phyloP scores from a whole-genome alignment of 108 stramenopile species.

The Stephanodiscus triporus region DNA sequence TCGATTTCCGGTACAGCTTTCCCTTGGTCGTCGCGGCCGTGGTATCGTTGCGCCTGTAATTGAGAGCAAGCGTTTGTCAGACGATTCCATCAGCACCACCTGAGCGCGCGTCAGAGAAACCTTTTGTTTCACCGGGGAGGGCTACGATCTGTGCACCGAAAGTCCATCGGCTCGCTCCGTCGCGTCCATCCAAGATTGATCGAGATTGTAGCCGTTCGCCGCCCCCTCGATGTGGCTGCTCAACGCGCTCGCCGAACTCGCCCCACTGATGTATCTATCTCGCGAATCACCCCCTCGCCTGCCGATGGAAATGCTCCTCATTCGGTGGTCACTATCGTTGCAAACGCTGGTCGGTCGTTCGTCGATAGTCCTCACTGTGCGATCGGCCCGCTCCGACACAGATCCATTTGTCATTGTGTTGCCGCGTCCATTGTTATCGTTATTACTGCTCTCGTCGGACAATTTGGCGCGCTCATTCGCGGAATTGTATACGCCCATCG shows the following conservation, averaged over 20 bases:
- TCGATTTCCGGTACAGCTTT: constrained; percentile 32
- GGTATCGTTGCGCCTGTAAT: background rate
- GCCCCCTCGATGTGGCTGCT: constrained; percentile 16
- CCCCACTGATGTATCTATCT: constrained; percentile 37
- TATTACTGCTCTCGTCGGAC: background rate
- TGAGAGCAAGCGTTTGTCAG: background rate
- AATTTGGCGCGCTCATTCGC: background rate
- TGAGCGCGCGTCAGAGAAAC: background rate
- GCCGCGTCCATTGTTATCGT: background rate
- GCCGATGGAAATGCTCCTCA: background rate
- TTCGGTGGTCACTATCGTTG: background rate
- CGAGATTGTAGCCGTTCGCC: constrained; percentile 7
- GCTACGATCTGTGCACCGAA: no score
- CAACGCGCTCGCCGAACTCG: constrained; percentile 38
- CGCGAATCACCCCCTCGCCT: constrained; percentile 15
- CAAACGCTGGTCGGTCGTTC: background rate
- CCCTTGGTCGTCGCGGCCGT: constrained; percentile 18
- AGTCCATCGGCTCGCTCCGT: no score
- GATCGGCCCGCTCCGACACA: constrained; percentile 42
- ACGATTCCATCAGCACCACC: background rate
- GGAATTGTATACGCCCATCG: background rate
- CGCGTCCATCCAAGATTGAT: no score
- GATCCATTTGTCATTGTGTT: background rate
- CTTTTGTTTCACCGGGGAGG: background rate
- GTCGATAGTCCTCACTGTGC: constrained; percentile 24